These are phyloP conservation scores for Astraeus odoratus DNA, from an alignment of 768 basidiomycete genomes.

Conservation along the genomic window DNA sequence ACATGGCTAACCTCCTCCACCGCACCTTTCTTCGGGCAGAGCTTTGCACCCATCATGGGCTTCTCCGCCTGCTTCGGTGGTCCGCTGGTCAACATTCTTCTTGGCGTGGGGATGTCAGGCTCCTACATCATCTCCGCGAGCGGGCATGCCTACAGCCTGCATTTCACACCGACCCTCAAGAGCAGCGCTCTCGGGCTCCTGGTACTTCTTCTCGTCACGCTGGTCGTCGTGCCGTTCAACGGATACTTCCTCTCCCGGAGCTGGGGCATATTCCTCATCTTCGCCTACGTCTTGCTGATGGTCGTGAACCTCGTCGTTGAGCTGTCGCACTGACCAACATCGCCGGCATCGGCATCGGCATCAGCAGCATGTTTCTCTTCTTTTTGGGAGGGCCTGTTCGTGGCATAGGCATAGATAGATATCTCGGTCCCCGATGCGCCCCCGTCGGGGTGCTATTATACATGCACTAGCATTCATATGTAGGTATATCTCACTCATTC, in stretches of 20 bases:
- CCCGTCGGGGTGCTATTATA: no score
- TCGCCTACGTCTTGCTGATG: slow-evolving; percentile 73
- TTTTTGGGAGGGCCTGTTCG: no score
- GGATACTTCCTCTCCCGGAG: slow-evolving; percentile 69
- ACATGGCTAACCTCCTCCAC: not conserved
- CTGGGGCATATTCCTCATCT: slow-evolving; percentile 80
- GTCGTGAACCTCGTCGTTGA: slow-evolving; percentile 74
- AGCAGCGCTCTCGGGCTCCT: slow-evolving; percentile 84
- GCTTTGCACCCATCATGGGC: slow-evolving; percentile 89
- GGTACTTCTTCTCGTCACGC: slow-evolving; percentile 60
- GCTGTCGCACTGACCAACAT: slow-evolving; percentile 28
- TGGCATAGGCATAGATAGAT: no score
- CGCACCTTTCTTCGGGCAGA: slow-evolving; percentile 30
- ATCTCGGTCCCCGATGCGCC: no score
- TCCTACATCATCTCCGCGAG: slow-evolving; percentile 70
- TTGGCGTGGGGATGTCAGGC: slow-evolving; percentile 90
- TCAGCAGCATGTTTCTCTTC: not conserved
- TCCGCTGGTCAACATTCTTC: slow-evolving; percentile 86
- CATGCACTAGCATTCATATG: no score
- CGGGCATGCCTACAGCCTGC: slow-evolving; percentile 55
- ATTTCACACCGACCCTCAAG: slow-evolving; percentile 77
- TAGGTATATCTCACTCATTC: no score
- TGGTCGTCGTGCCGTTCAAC: slow-evolving; percentile 82
- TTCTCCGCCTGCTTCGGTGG: slow-evolving; percentile 94
- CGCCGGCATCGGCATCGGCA: no score